Evolutionary conservation across 768 basidiomycete genomes (phyloP), one percentile per base, ranked within the genome.

Genomic region (Chiua virens): DNA sequence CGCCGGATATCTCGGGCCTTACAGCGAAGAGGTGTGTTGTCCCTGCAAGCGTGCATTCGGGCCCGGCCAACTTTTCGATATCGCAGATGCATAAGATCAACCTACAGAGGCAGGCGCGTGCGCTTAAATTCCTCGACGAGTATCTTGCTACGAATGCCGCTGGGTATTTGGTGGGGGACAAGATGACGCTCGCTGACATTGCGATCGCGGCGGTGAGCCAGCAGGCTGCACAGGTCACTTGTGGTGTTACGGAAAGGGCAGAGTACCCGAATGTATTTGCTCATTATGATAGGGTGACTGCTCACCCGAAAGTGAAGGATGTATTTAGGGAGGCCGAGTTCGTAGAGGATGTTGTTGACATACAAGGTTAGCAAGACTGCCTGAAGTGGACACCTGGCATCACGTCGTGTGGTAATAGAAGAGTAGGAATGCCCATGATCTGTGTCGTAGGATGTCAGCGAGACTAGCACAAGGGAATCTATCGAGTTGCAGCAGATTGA

Each of bases 141-240:
- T 39, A 62, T 30, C 63, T 68, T 23, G 55, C 57, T 22, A 42
- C 44, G 22, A 54, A 52, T n/a, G 6, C 45, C 1, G 54, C 57
- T 43, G 61, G 59, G 3, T 64, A 63, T 40, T 50, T 69, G 51
- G 39, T 68, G 30, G 55, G 52, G 9, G 59, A 64, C 27, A 15
- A 22, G 37, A 42, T 68, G 39, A 62, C 65, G 17, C 58, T 69
- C n/a, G 65, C 63, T 0, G 67, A 65, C 22, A 60, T 68, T 45
- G 32, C 45, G 17, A 40, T 68, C 8, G 65, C 63, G 20, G 58
- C 49, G 10, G 56, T 56, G 28, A 62, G 37, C 43, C 40, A 61
- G 49, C 65, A 59, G 28, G 61, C 59, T 18, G 63, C 37, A 20
- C 44, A 34, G 30, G 45, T 64, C 9, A 68, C 68, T 0, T 65